These are phyloP conservation scores for Claviceps quebecensis DNA, from an alignment of 2,329 filamentous ascomycete species.

Conservation along the genomic window DNA sequence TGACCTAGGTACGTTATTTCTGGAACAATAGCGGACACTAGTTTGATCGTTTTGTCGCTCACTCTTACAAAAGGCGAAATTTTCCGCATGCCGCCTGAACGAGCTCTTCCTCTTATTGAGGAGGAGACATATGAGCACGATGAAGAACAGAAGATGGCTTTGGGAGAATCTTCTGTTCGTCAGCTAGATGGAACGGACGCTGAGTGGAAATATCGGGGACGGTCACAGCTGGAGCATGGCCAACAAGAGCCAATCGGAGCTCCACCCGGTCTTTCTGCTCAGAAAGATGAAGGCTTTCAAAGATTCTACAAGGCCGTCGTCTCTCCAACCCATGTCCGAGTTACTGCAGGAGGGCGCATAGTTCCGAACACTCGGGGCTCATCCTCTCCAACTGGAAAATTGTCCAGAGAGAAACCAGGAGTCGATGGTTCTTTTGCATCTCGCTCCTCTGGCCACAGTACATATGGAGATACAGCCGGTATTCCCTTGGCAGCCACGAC, in stretches of 20 bases:
- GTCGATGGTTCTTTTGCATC: conserved; percentile 11
- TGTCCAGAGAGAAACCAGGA: conserved; percentile 26
- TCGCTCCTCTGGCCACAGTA: conserved; percentile 10
- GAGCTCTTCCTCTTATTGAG: conserved; percentile 16
- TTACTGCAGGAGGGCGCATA: conserved; percentile 53
- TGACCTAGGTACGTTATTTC: conserved; percentile 24
- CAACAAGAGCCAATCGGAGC: conserved; percentile 36
- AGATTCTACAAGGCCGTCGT: conserved; percentile 55
- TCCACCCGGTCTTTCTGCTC: conserved; percentile 36
- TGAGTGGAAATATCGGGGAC: conserved; percentile 31
- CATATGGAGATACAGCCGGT: conserved; percentile 3
- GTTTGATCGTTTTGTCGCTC: background rate
- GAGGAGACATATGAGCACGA: conserved; percentile 14
- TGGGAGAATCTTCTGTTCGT: conserved; percentile 11
- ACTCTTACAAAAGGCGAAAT: conserved; percentile 15
- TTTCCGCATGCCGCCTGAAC: conserved; percentile 15
- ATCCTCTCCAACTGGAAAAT: conserved; percentile 38
- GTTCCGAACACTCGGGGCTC: conserved; percentile 48
- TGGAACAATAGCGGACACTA: no score
- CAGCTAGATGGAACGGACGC: conserved; percentile 27
- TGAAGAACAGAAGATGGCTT: conserved; percentile 1
- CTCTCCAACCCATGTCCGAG: conserved; percentile 51
- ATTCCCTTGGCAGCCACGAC: conserved; percentile 6
- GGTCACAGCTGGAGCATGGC: conserved; percentile 28
- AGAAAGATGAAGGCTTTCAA: conserved; percentile 52